phyloP scores from a whole-genome alignment of 495 filamentous ascomycete species.

The Chaetomium fimeti region DNA sequence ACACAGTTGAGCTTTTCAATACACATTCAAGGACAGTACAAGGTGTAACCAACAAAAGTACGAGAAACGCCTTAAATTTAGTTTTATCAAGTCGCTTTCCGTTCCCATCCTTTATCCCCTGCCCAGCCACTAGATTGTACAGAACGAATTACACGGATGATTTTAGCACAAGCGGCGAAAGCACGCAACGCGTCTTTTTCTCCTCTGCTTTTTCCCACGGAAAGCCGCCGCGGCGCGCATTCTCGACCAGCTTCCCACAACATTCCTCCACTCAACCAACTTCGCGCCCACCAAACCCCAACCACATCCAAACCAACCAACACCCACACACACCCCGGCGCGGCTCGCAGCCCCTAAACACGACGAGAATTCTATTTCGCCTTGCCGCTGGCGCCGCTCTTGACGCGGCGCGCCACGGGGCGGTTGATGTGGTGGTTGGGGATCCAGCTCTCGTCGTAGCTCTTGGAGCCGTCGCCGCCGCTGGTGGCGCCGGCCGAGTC shows the following conservation, averaged over 20 bases:
- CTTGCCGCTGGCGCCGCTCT: conserved; percentile 65
- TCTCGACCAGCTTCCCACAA: background rate
- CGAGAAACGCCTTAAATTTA: conserved; percentile 12
- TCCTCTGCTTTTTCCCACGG: background rate
- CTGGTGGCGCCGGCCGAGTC: conserved; percentile 71
- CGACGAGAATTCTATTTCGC: conserved; percentile 39
- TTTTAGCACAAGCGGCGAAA: conserved; percentile 8
- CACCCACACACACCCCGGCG: background rate
- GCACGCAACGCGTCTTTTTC: background rate
- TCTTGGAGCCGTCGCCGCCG: conserved; percentile 53
- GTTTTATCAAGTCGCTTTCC: conserved; percentile 5
- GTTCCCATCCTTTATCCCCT: conserved; percentile 12
- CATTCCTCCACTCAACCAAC: background rate
- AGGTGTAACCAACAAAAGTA: background rate
- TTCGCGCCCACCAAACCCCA: no score
- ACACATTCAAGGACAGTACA: no score
- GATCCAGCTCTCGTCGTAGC: conserved; percentile 96
- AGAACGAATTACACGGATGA: conserved; percentile 5
- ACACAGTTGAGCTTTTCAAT: no score
- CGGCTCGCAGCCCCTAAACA: background rate
- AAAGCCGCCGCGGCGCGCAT: background rate
- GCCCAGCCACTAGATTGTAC: conserved; percentile 7
- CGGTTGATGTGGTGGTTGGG: conserved; percentile 87
- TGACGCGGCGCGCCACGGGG: conserved; percentile 75
- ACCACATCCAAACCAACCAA: background rate